These are phyloP conservation scores for Phytopythium delawarense DNA, from an alignment of 352 stramenopile genomes.

Conservation along the genomic window DNA sequence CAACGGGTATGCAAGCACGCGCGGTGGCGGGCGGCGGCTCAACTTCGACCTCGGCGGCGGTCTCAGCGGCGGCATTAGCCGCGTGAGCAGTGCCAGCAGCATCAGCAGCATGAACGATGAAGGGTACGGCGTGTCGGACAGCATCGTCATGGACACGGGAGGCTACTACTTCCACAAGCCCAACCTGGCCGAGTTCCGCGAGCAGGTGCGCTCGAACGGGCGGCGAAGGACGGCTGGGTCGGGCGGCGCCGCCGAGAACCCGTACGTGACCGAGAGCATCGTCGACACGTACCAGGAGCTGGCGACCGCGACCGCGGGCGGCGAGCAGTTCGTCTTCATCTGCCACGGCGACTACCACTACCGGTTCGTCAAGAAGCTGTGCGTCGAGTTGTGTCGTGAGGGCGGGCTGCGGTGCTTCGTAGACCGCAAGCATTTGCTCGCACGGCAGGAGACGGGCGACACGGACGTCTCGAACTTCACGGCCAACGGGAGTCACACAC, in stretches of 20 bases:
- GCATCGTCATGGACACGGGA: conserved; percentile 56
- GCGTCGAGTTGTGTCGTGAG: conserved; percentile 58
- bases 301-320: conserved; percentile 41
- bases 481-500: neutral
- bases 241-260: conserved; percentile 14
- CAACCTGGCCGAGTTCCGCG: conserved; percentile 10
- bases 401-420: conserved; percentile 68
- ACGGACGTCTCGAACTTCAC: conserved; percentile 1
- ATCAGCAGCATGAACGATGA: conserved; percentile 49
- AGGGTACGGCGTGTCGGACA: conserved; percentile 44
- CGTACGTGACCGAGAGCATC: conserved; percentile 40
- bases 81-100: conserved; percentile 37
- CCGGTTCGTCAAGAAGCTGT: conserved; percentile 70
- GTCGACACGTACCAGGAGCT: conserved; percentile 57
- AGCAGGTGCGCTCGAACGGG: conserved; percentile 11
- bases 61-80: conserved; percentile 20
- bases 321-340: conserved; percentile 82
- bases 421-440: conserved; percentile 37
- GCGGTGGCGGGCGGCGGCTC: conserved; percentile 19
- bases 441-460: neutral
- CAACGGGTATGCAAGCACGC: conserved; percentile 15
- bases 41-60: conserved; percentile 30
- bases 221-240: neutral
- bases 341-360: conserved; percentile 72
- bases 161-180: conserved; percentile 71